Evolutionary conservation across 164 flowering plant genomes (phyloP).

Genomic region (Pachysandra terminalis): DNA sequence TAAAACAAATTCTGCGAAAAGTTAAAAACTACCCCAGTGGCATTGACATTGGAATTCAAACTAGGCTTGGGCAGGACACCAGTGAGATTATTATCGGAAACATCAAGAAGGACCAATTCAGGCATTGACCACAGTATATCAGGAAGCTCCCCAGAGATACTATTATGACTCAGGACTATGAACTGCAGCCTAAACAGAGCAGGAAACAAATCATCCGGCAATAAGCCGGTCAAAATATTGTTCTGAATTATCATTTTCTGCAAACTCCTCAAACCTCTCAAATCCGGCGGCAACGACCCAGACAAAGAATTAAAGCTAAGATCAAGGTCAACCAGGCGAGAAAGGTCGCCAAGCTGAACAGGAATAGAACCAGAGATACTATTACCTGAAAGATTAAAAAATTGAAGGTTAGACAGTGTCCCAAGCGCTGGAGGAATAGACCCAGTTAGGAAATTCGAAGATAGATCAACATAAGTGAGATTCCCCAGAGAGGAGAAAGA

Average conservation of each 20-base stretch:
- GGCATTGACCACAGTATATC: conserved; percentile 40
- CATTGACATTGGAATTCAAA: conserved; percentile 14
- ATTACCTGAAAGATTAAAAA: conserved; percentile 54
- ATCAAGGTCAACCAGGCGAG: conserved; percentile 54
- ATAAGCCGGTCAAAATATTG: conserved; percentile 40
- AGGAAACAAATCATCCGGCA: conserved; percentile 42
- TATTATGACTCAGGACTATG: conserved; percentile 41
- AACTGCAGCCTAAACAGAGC: conserved; percentile 30
- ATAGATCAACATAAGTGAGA: conserved; percentile 34
- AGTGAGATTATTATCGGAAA: conserved; percentile 58
- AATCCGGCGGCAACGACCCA: conserved; percentile 48
- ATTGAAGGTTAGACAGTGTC: conserved; percentile 26
- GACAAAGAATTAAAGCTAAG: conserved; percentile 53
- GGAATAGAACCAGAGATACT: conserved; percentile 49
- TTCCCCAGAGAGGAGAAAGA: conserved; percentile 20
- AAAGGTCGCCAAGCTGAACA: conserved; percentile 43
- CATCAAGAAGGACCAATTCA: conserved; percentile 44
- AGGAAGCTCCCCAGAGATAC: conserved; percentile 46
- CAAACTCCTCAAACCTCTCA: conserved; percentile 48
- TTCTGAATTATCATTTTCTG: conserved; percentile 28
- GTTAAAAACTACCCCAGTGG: conserved; percentile 30
- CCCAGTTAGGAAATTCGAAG: conserved; percentile 46
- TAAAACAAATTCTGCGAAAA: conserved; percentile 64
- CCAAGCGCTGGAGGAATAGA: conserved; percentile 41
- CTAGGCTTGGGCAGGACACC: conserved; percentile 39